These are phyloP conservation scores for Dactylellina parvicollis DNA, from an alignment of 2,329 filamentous ascomycete genomes.

Conservation along the genomic window DNA sequence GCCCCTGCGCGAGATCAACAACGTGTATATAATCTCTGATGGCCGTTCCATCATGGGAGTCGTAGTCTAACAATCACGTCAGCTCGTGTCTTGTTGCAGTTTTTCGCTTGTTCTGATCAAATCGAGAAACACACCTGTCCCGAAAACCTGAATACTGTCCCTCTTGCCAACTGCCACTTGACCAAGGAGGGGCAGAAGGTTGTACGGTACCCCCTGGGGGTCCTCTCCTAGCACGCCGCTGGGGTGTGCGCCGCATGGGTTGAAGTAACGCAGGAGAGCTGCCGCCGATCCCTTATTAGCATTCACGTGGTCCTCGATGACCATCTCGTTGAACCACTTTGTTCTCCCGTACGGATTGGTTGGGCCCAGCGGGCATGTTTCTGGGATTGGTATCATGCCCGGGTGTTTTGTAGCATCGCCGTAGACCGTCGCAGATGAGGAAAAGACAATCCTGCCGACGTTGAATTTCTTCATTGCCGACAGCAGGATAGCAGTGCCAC, in stretches of 20 bases:
- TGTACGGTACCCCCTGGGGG: conserved; percentile 93
- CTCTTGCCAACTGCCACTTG: conserved; percentile 96
- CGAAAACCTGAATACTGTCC: conserved; percentile 93
- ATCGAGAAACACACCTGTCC: conserved; percentile 72
- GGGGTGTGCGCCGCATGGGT: conserved; percentile 93
- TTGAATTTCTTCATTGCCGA: conserved; percentile 87
- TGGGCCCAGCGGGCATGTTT: conserved; percentile 92
- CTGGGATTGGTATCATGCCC: conserved; percentile 98
- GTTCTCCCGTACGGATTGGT: conserved; percentile 99
- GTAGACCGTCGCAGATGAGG: conserved; percentile 96
- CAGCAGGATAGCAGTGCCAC: conserved; percentile 87
- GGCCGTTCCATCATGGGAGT: conserved; percentile 86
- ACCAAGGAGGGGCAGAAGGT: conserved; percentile 90
- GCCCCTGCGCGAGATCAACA: conserved; percentile 84
- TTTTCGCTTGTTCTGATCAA: conserved; percentile 2
- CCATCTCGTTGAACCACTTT: conserved; percentile 86
- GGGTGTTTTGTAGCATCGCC: conserved; percentile 95
- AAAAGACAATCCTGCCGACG: conserved; percentile 98
- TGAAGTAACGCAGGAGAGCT: conserved; percentile 95
- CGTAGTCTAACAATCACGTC: conserved; percentile 75
- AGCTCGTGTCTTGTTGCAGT: conserved; percentile 4
- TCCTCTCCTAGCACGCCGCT: conserved; percentile 98
- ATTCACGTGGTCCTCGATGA: conserved; percentile 90
- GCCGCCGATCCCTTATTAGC: conserved; percentile 93
- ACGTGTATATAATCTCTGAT: conserved; percentile 99